These are phyloP conservation scores for Quercus lobata DNA, from an alignment of 331 rosid species.

Conservation along the genomic window DNA sequence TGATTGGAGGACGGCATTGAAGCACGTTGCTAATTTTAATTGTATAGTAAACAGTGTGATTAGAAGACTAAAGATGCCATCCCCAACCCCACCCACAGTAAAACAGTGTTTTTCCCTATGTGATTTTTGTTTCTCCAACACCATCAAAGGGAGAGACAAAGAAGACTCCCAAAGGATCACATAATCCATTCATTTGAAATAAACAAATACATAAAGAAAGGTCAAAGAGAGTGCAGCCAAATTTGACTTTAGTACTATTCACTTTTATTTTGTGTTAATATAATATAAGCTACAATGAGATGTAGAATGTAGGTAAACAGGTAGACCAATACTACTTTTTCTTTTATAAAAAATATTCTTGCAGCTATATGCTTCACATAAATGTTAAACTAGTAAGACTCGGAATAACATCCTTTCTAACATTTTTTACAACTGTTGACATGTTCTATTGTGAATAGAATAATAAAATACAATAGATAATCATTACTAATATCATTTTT, in stretches of 20 bases:
- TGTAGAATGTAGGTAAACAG: too few species aligned
- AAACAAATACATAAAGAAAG: not conserved
- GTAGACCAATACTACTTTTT: too few species aligned
- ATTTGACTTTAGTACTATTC: not conserved
- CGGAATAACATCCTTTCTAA: too few species aligned
- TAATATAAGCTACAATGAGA: too few species aligned
- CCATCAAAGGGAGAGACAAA: not conserved
- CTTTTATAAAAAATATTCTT: too few species aligned
- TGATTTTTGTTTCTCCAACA: not conserved
- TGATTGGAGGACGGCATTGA: not conserved
- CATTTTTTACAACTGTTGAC: too few species aligned
- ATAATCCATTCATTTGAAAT: not conserved
- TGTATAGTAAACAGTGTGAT: not conserved
- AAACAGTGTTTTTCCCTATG: not conserved
- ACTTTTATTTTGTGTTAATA: too few species aligned
- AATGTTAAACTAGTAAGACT: too few species aligned
- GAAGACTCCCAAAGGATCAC: not conserved
- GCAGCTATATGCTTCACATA: too few species aligned
- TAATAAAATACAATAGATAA: too few species aligned
- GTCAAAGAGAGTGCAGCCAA: not conserved
- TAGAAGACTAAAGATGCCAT: slow-evolving; percentile 1
- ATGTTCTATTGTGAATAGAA: too few species aligned
- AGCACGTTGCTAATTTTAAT: not conserved
- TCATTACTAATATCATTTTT: too few species aligned
- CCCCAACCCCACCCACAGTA: not conserved